Evolutionary conservation across 177 flowering plant species (phyloP).

Genomic region (Vitis hybrid): DNA sequence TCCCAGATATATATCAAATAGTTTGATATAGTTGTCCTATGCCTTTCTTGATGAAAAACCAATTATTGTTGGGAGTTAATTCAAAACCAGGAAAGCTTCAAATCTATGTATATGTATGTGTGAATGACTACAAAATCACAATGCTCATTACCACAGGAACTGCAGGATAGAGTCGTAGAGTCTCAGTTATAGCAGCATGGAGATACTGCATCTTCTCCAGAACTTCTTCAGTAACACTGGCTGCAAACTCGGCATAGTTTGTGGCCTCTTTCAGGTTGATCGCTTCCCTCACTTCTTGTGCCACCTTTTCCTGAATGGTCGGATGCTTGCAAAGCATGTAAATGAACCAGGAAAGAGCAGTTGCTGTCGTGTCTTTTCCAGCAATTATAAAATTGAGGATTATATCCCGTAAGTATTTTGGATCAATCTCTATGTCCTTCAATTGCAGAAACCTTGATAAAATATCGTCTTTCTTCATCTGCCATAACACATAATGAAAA

Average conservation of each 20-base stretch:
- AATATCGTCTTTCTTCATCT: conserved; percentile 65
- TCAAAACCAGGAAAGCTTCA: too few species aligned
- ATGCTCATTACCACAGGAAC: conserved; percentile 40
- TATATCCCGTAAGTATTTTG: conserved; percentile 43
- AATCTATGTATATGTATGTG: too few species aligned
- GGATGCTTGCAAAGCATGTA: conserved; percentile 69
- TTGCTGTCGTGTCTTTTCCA: conserved; percentile 62
- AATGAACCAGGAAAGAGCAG: conserved; percentile 64
- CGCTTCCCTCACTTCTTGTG: conserved; percentile 38
- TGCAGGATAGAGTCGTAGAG: conserved; percentile 58
- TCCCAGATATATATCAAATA: background rate
- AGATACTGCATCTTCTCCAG: conserved; percentile 46
- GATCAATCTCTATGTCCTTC: background rate
- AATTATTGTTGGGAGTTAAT: too few species aligned
- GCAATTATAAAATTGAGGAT: conserved; percentile 49
- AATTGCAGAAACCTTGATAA: conserved; percentile 63
- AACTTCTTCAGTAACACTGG: conserved; percentile 33
- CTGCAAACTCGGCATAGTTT: conserved; percentile 26
- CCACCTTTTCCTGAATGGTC: conserved; percentile 44
- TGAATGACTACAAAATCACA: too few species aligned
- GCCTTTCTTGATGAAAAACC: too few species aligned
- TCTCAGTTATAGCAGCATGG: conserved; percentile 61
- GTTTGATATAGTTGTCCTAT: too few species aligned
- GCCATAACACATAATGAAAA: conserved; percentile 1
- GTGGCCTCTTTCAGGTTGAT: conserved; percentile 5